These are phyloP conservation scores for Xanthoconium separans DNA, from an alignment of 1,284 basidiomycete species.

Conservation along the genomic window DNA sequence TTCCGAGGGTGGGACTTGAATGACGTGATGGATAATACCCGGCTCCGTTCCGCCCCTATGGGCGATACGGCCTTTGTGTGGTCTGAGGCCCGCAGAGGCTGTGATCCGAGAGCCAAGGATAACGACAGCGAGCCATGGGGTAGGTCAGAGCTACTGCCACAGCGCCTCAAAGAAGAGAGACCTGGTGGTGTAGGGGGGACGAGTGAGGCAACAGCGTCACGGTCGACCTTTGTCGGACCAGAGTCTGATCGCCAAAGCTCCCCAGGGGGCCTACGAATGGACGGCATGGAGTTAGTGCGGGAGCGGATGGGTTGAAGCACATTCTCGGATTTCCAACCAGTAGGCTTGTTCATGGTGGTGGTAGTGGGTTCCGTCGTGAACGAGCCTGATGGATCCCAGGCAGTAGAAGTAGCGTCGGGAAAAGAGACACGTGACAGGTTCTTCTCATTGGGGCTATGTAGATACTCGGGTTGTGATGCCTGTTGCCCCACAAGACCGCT, in stretches of 20 bases:
- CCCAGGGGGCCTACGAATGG: slow-evolving; percentile 15
- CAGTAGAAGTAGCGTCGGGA: slow-evolving; percentile 7
- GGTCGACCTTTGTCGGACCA: not conserved
- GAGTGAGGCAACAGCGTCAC: not conserved
- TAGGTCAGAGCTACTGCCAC: slow-evolving; percentile 4
- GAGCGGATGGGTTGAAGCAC: slow-evolving; percentile 17
- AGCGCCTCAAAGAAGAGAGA: slow-evolving; percentile 15
- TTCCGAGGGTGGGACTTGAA: slow-evolving; percentile 6
- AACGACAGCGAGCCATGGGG: slow-evolving; percentile 18
- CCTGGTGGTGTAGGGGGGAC: slow-evolving; percentile 19
- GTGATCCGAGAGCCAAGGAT: slow-evolving; percentile 29
- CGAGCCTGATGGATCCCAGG: slow-evolving; percentile 4
- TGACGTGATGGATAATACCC: slow-evolving; percentile 20
- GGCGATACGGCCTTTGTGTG: slow-evolving; percentile 23
- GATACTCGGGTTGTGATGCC: slow-evolving; percentile 1
- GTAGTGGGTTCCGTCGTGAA: slow-evolving; percentile 1
- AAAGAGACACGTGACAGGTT: slow-evolving; percentile 7
- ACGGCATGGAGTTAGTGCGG: slow-evolving; percentile 15
- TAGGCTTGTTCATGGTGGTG: slow-evolving; percentile 7
- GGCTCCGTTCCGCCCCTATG: slow-evolving; percentile 32
- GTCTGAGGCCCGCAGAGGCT: slow-evolving; percentile 24
- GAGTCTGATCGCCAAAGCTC: slow-evolving; percentile 22
- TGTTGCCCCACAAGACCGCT: slow-evolving; percentile 5
- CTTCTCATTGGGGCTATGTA: slow-evolving; percentile 10
- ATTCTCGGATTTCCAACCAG: slow-evolving; percentile 21